phyloP scores from a whole-genome alignment of 306 rosid species.

The Acacia melanoxylon region DNA sequence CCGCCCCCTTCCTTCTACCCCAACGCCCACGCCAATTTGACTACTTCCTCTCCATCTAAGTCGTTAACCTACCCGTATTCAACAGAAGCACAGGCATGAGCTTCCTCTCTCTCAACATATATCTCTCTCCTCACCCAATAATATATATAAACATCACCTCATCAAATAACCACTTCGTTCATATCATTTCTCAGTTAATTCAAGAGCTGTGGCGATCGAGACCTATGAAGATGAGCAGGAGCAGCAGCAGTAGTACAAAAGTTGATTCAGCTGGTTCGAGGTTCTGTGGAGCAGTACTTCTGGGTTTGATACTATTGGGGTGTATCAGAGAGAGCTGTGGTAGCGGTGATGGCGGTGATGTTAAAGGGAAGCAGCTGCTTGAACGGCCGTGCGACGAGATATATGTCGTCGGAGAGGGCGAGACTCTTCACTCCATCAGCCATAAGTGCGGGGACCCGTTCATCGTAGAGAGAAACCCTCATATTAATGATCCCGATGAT shows the following conservation, averaged over 20 bases:
- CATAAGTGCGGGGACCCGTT: slow-evolving; percentile 81
- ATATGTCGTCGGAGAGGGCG: slow-evolving; percentile 78
- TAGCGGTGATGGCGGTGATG: background rate
- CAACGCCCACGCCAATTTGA: background rate
- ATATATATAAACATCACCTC: background rate
- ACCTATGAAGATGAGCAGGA: background rate
- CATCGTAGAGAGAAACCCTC: slow-evolving; percentile 82
- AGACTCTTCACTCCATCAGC: slow-evolving; percentile 83
- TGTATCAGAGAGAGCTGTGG: slow-evolving; percentile 48
- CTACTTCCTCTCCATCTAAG: background rate
- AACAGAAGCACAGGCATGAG: background rate
- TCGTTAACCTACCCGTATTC: background rate
- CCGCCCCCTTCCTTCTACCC: background rate
- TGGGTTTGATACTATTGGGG: slow-evolving; percentile 54
- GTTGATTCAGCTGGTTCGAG: slow-evolving; percentile 53
- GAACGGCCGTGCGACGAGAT: slow-evolving; percentile 55
- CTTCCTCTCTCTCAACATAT: background rate
- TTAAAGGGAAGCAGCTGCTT: slow-evolving; percentile 40
- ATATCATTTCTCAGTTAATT: background rate
- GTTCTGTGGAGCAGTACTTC: slow-evolving; percentile 49
- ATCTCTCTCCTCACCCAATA: background rate
- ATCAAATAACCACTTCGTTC: background rate
- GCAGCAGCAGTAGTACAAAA: background rate
- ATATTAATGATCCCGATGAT: slow-evolving; percentile 91
- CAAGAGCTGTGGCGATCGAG: background rate